A percentile compares a stretch with the other conserved stretches of the same genome.
phyloP scores from a whole-genome alignment of 345 rosid genomes.

The Eucalyptus caleyi region DNA sequence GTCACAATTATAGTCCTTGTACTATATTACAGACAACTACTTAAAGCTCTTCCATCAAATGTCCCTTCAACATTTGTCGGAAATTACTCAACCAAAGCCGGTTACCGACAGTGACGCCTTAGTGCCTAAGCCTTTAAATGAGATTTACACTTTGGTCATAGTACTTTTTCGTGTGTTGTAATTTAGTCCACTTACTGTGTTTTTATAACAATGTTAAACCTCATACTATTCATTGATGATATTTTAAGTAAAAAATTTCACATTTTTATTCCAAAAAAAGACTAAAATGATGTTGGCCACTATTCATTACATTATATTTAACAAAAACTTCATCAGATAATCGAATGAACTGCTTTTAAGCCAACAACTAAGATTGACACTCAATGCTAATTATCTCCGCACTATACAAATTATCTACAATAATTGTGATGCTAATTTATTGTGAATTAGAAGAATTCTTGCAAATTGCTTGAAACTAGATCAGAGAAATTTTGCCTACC shows the following conservation, averaged over 20 bases:
- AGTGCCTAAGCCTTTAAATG: background rate
- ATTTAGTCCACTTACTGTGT: background rate
- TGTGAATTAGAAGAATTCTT: background rate
- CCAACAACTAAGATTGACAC: background rate
- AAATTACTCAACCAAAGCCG: background rate
- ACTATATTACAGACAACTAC: background rate
- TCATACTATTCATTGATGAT: background rate
- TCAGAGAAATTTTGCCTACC: no score
- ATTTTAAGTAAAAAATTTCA: background rate
- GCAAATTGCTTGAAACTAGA: no score
- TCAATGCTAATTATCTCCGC: background rate
- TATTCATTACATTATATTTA: background rate
- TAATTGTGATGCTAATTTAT: background rate
- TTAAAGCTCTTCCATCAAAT: background rate
- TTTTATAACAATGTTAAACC: background rate
- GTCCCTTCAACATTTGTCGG: background rate
- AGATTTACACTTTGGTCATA: background rate
- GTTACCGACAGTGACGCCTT: background rate
- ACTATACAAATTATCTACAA: no score
- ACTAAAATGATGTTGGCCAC: background rate
- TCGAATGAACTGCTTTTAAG: background rate
- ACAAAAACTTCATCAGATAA: background rate
- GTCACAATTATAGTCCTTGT: background rate
- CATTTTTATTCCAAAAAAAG: background rate
- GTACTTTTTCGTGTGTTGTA: background rate